phyloP scores from a whole-genome alignment of 768 basidiomycete species.

The Mycena capillaripes region DNA sequence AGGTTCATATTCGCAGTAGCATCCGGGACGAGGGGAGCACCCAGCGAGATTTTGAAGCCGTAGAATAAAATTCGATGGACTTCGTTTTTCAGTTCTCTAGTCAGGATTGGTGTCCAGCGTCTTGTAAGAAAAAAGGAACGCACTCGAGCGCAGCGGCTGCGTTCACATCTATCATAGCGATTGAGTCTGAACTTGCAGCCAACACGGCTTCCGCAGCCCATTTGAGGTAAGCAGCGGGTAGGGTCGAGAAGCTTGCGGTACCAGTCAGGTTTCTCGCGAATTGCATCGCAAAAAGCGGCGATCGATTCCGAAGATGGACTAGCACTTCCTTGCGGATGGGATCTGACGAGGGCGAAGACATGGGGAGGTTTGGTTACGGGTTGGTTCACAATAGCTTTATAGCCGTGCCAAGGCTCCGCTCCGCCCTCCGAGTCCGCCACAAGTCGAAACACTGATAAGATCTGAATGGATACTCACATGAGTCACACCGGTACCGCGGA shows the following conservation, averaged over 20 bases:
- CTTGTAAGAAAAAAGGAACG: not conserved
- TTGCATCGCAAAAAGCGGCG: not conserved
- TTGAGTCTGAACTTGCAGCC: not conserved
- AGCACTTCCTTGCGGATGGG: no score
- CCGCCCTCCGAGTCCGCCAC: no score
- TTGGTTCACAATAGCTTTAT: no score
- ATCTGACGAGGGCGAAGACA: no score
- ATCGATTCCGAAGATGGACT: not conserved
- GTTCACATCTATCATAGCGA: not conserved
- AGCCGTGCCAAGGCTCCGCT: no score
- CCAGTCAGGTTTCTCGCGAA: not conserved
- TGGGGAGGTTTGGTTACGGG: no score
- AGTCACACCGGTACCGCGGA: no score
- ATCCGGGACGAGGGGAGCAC: not conserved
- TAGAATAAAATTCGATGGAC: not conserved
- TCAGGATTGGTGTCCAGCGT: not conserved
- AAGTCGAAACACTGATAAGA: no score
- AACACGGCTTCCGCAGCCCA: not conserved
- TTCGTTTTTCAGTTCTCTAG: not conserved
- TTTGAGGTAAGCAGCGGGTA: not conserved
- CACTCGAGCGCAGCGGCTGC: not conserved
- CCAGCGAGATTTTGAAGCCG: not conserved
- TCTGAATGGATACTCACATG: no score
- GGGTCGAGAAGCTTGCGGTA: not conserved
- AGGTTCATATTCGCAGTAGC: not conserved